Evolutionary conservation across 768 basidiomycete species (phyloP).

Genomic region (Auricularia sp.): DNA sequence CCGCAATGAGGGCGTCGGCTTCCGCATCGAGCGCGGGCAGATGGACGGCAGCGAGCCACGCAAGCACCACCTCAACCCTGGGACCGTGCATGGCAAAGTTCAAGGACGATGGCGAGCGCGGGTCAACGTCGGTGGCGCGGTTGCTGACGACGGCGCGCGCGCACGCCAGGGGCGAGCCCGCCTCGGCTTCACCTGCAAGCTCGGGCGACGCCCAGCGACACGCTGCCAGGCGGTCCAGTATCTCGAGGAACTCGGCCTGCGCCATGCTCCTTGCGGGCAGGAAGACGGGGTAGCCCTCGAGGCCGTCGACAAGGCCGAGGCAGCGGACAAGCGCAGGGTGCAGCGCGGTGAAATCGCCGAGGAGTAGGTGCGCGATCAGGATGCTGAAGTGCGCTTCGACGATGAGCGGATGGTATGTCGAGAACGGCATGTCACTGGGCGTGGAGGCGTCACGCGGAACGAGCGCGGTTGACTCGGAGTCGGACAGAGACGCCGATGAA

Average conservation of each 20-base stretch:
- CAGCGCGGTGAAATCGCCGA: constrained; percentile 60
- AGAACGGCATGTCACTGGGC: constrained; percentile 50
- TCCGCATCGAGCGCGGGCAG: constrained; percentile 54
- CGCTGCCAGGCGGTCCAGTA: constrained; percentile 67
- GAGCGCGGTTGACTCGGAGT: neutral
- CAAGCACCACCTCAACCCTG: constrained; percentile 73
- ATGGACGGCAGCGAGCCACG: constrained; percentile 78
- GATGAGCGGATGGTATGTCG: constrained; percentile 84
- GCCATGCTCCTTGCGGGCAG: constrained; percentile 80
- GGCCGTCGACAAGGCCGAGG: constrained; percentile 61
- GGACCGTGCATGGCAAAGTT: constrained; percentile 81
- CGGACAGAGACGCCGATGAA: constrained; percentile 8
- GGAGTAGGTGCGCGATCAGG: constrained; percentile 63
- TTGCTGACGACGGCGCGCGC: constrained; percentile 53
- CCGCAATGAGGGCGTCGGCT: neutral
- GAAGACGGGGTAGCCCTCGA: constrained; percentile 86
- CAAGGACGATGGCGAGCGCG: constrained; percentile 56
- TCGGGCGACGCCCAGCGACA: constrained; percentile 59
- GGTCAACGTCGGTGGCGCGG: constrained; percentile 17
- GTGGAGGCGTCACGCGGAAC: constrained; percentile 20
- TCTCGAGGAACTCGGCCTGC: constrained; percentile 82
- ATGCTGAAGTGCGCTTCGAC: constrained; percentile 81
- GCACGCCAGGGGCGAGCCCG: constrained; percentile 39
- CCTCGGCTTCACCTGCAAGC: neutral
- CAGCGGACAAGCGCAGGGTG: constrained; percentile 57